Percentiles rank a stretch among this genome's conserved stretches.
These are phyloP conservation scores for Torulaspora gathmanii DNA, from an alignment of 805 yeast genomes.

Conservation along the genomic window DNA sequence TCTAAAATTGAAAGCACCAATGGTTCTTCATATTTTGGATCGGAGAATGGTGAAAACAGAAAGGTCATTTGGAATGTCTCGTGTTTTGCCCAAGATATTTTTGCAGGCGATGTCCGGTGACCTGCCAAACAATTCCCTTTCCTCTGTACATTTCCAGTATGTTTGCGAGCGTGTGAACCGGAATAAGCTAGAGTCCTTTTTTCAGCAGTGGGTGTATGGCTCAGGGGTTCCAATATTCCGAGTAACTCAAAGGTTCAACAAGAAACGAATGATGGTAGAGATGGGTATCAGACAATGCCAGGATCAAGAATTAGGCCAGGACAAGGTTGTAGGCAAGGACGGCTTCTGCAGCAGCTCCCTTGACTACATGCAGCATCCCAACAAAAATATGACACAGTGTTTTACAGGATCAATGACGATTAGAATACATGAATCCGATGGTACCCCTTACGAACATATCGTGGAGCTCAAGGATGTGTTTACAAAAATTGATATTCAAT, in stretches of 20 bases:
- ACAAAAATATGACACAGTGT: conserved; percentile 33
- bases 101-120: conserved; percentile 96
- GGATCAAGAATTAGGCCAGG: conserved; percentile 46
- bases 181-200: conserved; percentile 73
- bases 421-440: conserved; percentile 95
- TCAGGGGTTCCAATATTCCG: conserved; percentile 85
- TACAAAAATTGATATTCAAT: conserved; percentile 87
- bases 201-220: conserved; percentile 89
- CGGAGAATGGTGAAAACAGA: conserved; percentile 95
- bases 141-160: conserved; percentile 81
- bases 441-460: conserved; percentile 97
- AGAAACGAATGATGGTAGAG: conserved; percentile 88
- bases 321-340: conserved; percentile 24
- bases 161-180: conserved; percentile 95
- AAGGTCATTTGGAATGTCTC: conserved; percentile 82
- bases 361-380: conserved; percentile 22
- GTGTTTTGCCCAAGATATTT: conserved; percentile 87
- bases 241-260: conserved; percentile 87
- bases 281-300: conserved; percentile 93
- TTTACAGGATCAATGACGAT: conserved; percentile 96
- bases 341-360: conserved; percentile 31
- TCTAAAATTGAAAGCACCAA: conserved; percentile 73
- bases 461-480: conserved; percentile 82
- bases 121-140: conserved; percentile 65
- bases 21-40: conserved; percentile 79